phyloP scores from a whole-genome alignment of 192 early-diverging fungal genomes.

The Geranomyces variabilis region DNA sequence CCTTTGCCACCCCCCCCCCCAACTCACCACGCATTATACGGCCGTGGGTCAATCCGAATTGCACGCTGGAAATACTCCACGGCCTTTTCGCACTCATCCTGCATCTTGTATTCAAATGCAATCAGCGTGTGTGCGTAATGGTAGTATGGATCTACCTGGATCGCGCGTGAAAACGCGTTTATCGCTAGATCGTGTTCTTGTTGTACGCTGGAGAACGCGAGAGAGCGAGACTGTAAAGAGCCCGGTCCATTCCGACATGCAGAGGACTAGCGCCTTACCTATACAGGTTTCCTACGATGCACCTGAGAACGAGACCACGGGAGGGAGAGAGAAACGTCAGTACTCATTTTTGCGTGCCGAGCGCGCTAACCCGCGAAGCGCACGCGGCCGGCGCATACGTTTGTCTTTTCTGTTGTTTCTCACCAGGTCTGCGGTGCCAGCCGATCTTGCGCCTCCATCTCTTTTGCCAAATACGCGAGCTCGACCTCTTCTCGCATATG shows the following conservation, averaged over 20 bases:
- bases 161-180: slow-evolving; percentile 75
- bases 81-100: slow-evolving; percentile 77
- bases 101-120: slow-evolving; percentile 79
- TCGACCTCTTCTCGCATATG: slow-evolving; percentile 74
- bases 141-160: slow-evolving; percentile 67
- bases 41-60: slow-evolving; percentile 69
- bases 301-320: slow-evolving; percentile 14
- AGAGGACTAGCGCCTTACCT: slow-evolving; percentile 25
- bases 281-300: slow-evolving; percentile 51
- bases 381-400: no score
- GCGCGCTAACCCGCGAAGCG: no score
- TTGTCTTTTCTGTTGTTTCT: no score
- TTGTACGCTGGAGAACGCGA: slow-evolving; percentile 59
- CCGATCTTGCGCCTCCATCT: slow-evolving; percentile 67
- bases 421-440: slow-evolving; percentile 79
- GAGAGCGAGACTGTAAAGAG: background rate
- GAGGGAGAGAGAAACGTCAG: no score
- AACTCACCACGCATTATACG: slow-evolving; percentile 87
- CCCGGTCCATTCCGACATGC: background rate
- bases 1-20: background rate
- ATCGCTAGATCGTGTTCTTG: slow-evolving; percentile 77
- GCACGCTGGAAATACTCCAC: slow-evolving; percentile 73
- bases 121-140: slow-evolving; percentile 83
- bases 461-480: slow-evolving; percentile 75
- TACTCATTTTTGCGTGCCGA: no score